Conservation (phyloP, 2,329 filamentous ascomycete genomes). For the Boeremia exigua region DNA sequence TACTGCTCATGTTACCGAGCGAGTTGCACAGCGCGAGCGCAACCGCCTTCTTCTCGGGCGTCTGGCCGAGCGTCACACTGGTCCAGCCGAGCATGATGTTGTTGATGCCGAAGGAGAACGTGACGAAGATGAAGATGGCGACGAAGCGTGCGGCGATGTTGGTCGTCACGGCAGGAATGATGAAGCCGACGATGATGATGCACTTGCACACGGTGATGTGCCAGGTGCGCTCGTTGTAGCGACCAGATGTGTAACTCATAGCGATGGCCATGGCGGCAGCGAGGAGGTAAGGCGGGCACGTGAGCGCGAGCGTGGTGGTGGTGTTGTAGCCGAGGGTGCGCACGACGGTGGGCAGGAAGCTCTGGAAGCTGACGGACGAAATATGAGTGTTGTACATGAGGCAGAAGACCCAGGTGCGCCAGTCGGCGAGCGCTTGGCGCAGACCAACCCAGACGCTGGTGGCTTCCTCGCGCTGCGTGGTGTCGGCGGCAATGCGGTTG, state of each 20-base stretch:
- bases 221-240: slow-evolving; percentile 58
- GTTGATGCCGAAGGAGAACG: slow-evolving; percentile 39
- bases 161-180: slow-evolving; percentile 39
- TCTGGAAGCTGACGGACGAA: slow-evolving; percentile 39
- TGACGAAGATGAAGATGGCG: slow-evolving; percentile 40
- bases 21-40: slow-evolving; percentile 39
- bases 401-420: slow-evolving; percentile 40
- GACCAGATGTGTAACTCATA: slow-evolving; percentile 58
- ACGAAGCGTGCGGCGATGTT: slow-evolving; percentile 37
- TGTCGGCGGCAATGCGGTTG: slow-evolving; percentile 53
- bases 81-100: slow-evolving; percentile 41
- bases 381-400: slow-evolving; percentile 41
- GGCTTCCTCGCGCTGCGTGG: slow-evolving; percentile 51
- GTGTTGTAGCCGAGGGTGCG: slow-evolving; percentile 46
- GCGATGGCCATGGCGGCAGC: slow-evolving; percentile 56
- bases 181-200: slow-evolving; percentile 52
- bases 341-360: slow-evolving; percentile 45
- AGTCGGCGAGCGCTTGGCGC: slow-evolving; percentile 35
- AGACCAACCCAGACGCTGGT: slow-evolving; percentile 36
- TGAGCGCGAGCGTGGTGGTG: slow-evolving; percentile 44
- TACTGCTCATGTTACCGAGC: slow-evolving; percentile 35
- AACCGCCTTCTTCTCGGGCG: slow-evolving; percentile 40
- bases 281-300: slow-evolving; percentile 56
- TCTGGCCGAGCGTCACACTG: slow-evolving; percentile 34
- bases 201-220: slow-evolving; percentile 55